phyloP scores from a whole-genome alignment of 345 rosid genomes.

The Ricinus communis region DNA sequence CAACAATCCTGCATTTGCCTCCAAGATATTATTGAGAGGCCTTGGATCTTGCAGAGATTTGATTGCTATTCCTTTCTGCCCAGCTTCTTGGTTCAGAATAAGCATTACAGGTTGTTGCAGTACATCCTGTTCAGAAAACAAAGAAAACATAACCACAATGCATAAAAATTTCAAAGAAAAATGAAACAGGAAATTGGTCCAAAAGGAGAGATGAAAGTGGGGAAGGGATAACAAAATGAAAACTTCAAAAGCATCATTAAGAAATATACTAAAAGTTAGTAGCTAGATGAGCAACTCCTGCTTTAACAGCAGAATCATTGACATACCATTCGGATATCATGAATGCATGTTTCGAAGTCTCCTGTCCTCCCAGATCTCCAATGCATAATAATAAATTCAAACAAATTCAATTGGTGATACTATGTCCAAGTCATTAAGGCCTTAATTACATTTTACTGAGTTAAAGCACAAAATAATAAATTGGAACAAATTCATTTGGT shows the following conservation, averaged over 20 bases:
- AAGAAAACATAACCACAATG: not conserved
- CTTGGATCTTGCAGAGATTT: slow-evolving; percentile 41
- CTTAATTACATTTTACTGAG: no score
- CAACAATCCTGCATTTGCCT: slow-evolving; percentile 34
- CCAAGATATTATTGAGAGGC: slow-evolving; percentile 36
- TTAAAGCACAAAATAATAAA: no score
- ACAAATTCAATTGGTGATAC: no score
- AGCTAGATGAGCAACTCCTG: not conserved
- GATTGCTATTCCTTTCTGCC: slow-evolving; percentile 37
- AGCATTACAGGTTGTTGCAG: slow-evolving; percentile 72
- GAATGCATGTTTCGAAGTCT: not conserved
- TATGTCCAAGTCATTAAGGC: not conserved
- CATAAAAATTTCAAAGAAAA: not conserved
- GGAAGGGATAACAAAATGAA: not conserved
- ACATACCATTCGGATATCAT: not conserved
- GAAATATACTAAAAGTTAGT: not conserved
- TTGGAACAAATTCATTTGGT: no score
- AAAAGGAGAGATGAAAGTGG: not conserved
- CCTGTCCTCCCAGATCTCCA: no score
- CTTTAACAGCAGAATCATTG: not conserved
- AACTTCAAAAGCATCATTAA: not conserved
- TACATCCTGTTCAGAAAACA: slow-evolving; percentile 50
- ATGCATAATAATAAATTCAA: no score
- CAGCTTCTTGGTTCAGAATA: slow-evolving; percentile 52
- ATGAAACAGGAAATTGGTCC: not conserved